Evolutionary conservation across 345 rosid species (phyloP).

Genomic region (Boechera divaricarpa): DNA sequence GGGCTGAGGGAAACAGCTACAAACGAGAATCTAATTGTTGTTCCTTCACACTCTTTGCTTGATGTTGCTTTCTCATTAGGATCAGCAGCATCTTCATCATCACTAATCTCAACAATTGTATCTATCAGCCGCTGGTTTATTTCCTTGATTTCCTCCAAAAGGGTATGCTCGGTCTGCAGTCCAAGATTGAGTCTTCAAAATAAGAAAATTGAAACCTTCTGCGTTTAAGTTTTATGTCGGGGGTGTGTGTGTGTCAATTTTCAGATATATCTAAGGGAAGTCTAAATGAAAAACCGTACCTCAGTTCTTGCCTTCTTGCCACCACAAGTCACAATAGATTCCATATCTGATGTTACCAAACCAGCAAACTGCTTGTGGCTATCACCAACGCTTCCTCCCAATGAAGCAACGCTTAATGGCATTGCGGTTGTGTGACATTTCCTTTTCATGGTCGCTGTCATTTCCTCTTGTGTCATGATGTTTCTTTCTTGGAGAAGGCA

Average conservation of each 20-base stretch:
- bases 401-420: conserved; percentile 74
- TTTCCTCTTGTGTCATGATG: conserved; percentile 73
- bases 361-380: conserved; percentile 69
- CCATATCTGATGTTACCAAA: conserved; percentile 70
- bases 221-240: background rate
- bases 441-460: conserved; percentile 70
- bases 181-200: conserved; percentile 13
- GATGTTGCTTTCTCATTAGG: conserved; percentile 55
- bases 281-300: conserved; percentile 51
- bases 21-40: conserved; percentile 70
- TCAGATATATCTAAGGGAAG: conserved; percentile 19
- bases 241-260: background rate
- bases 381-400: conserved; percentile 74
- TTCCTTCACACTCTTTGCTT: conserved; percentile 71
- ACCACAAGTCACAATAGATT: conserved; percentile 80
- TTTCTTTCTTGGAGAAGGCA: conserved; percentile 81
- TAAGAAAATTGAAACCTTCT: conserved; percentile 8
- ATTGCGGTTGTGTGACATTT: conserved; percentile 77
- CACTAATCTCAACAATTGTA: conserved; percentile 74
- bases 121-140: conserved; percentile 81
- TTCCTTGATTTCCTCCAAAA: conserved; percentile 81
- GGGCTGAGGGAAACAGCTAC: conserved; percentile 78
- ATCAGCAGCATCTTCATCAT: conserved; percentile 62
- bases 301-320: conserved; percentile 74
- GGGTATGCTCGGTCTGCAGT: conserved; percentile 67